A percentile compares a stretch with the other conserved stretches of the same genome.
Evolutionary conservation across 805 yeast species (phyloP).

Genomic region (baker's yeast (Saccharomyces cerevisiae)): DNA sequence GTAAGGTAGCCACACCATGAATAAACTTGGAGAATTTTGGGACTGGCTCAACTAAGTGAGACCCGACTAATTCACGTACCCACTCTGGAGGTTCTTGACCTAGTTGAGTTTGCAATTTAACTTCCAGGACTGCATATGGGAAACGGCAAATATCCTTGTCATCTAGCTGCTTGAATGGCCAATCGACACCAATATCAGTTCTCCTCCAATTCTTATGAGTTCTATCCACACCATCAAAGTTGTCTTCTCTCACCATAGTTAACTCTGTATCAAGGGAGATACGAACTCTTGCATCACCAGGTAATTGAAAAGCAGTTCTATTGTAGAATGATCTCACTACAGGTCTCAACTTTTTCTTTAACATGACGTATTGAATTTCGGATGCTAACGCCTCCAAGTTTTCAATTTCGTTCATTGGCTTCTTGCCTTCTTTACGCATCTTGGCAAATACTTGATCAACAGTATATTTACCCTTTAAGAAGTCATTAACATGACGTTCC

Average conservation of each 20-base stretch:
- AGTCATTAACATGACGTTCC: conserved; percentile 82
- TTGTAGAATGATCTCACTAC: conserved; percentile 93
- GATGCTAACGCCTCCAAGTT: conserved; percentile 84
- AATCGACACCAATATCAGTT: conserved; percentile 96
- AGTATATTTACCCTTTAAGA: conserved; percentile 74
- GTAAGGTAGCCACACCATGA: conserved; percentile 89
- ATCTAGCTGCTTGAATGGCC: conserved; percentile 82
- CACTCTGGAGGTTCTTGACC: conserved; percentile 99
- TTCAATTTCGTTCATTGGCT: conserved; percentile 79
- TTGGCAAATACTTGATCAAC: conserved; percentile 87
- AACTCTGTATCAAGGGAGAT: conserved; percentile 95
- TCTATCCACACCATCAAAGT: conserved; percentile 87
- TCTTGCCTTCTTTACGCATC: conserved; percentile 87
- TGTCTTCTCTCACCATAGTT: conserved; percentile 95
- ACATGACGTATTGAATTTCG: conserved; percentile 84
- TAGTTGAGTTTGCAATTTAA: conserved; percentile 91
- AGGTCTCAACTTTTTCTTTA: conserved; percentile 81
- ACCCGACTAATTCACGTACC: conserved; percentile 86
- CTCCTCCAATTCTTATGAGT: conserved; percentile 95
- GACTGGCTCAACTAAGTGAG: conserved; percentile 94
- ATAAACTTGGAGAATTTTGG: conserved; percentile 96
- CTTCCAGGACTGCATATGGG: conserved; percentile 97
- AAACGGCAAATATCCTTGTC: conserved; percentile 83
- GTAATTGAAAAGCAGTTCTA: conserved; percentile 97
- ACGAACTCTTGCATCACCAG: conserved; percentile 98